These are phyloP conservation scores for Malus orientalis DNA, from an alignment of 306 rosid species.

Conservation along the genomic window DNA sequence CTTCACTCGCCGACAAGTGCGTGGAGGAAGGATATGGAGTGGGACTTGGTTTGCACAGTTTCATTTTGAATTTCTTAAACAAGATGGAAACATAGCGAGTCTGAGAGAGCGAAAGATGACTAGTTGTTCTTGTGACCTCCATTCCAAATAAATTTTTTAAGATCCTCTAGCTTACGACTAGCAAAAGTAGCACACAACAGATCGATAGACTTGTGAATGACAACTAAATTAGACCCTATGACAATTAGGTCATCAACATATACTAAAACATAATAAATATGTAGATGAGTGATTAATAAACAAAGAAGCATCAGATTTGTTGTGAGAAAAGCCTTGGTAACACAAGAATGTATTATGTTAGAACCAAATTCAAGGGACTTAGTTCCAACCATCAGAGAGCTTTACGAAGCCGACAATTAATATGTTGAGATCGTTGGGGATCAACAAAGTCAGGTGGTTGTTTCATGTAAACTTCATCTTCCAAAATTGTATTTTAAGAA, in stretches of 20 bases:
- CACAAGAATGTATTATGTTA: background rate
- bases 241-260: background rate
- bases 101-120: too few species aligned
- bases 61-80: too few species aligned
- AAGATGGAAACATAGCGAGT: too few species aligned
- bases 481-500: too few species aligned
- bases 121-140: too few species aligned
- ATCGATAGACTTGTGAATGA: background rate
- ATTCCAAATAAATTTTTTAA: too few species aligned
- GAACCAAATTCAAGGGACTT: slow-evolving; percentile 8
- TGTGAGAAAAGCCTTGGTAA: background rate
- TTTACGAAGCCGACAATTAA: background rate
- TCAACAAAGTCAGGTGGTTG: background rate
- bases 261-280: background rate
- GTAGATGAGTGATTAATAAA: background rate
- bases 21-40: too few species aligned
- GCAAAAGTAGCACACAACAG: too few species aligned
- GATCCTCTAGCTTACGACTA: too few species aligned
- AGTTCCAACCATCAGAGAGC: background rate
- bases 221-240: background rate
- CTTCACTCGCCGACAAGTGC: too few species aligned
- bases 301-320: background rate
- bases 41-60: too few species aligned
- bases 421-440: background rate
- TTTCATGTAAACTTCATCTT: too few species aligned